Evolutionary conservation across 441 rosid species (phyloP).

Genomic region (Pelargonium myrrhifolium): DNA sequence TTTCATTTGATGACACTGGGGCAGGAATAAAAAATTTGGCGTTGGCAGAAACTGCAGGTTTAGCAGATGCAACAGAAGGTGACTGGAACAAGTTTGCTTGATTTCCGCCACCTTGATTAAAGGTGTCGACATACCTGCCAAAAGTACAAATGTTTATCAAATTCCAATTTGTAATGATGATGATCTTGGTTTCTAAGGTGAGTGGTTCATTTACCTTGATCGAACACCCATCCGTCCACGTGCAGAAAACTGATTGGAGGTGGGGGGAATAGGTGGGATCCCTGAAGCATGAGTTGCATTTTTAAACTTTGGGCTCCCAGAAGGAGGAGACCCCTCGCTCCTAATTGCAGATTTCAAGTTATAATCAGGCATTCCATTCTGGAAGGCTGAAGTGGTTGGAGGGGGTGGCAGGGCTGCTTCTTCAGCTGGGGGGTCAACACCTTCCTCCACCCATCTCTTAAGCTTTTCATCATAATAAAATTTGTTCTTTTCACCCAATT

Average conservation of each 20-base stretch:
- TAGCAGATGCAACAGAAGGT: conserved; percentile 51
- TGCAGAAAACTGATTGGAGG: conserved; percentile 69
- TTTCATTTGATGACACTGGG: conserved; percentile 21
- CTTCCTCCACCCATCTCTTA: conserved; percentile 98
- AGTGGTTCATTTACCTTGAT: conserved; percentile 40
- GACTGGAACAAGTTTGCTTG: conserved; percentile 59
- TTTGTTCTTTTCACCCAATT: conserved; percentile 77
- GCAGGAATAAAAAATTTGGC: conserved; percentile 80
- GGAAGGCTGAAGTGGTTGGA: conserved; percentile 55
- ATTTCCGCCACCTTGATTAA: conserved; percentile 54
- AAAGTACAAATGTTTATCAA: neutral
- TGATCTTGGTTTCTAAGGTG: conserved; percentile 7
- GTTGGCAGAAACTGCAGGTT: conserved; percentile 61
- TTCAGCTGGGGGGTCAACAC: conserved; percentile 78
- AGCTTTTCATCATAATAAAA: conserved; percentile 92
- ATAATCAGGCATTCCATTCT: conserved; percentile 59
- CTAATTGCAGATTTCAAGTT: conserved; percentile 54
- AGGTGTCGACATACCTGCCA: conserved; percentile 75
- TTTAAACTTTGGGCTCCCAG: conserved; percentile 38
- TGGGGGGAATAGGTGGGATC: conserved; percentile 69
- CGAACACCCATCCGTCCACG: conserved; percentile 70
- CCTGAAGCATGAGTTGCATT: conserved; percentile 48
- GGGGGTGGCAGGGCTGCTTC: conserved; percentile 79
- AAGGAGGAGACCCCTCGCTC: conserved; percentile 38
- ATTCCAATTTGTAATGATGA: neutral